Percentiles rank a stretch among this genome's conserved stretches.
These are phyloP conservation scores for Arabis alpina DNA, from an alignment of 345 rosid species.

Conservation along the genomic window DNA sequence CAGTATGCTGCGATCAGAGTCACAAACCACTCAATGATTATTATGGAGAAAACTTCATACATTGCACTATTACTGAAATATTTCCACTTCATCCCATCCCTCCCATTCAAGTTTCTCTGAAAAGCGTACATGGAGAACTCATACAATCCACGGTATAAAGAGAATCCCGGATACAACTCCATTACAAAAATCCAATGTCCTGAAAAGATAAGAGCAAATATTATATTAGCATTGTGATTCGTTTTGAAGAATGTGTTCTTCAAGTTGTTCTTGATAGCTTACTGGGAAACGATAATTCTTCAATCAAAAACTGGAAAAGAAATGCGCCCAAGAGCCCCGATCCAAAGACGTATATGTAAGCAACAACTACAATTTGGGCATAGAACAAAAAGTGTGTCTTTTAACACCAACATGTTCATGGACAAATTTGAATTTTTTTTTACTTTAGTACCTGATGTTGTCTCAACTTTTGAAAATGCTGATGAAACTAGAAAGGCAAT, in stretches of 20 bases:
- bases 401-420: slow-evolving; percentile 12
- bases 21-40: slow-evolving; percentile 71
- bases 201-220: slow-evolving; percentile 39
- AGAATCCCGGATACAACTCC: slow-evolving; percentile 91
- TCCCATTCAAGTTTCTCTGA: slow-evolving; percentile 58
- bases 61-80: slow-evolving; percentile 78
- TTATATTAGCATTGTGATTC: background rate
- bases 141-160: slow-evolving; percentile 89
- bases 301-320: slow-evolving; percentile 65
- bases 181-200: slow-evolving; percentile 73
- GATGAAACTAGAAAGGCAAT: slow-evolving; percentile 76
- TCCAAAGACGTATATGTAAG: slow-evolving; percentile 76
- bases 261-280: slow-evolving; percentile 43
- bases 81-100: slow-evolving; percentile 77
- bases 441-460: slow-evolving; percentile 73
- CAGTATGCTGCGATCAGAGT: slow-evolving; percentile 74
- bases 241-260: background rate
- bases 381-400: slow-evolving; percentile 2
- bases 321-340: slow-evolving; percentile 82
- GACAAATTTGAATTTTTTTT: background rate
- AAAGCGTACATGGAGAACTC: slow-evolving; percentile 74
- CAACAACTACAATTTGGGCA: slow-evolving; percentile 54
- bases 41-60: slow-evolving; percentile 70
- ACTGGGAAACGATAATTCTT: slow-evolving; percentile 84
- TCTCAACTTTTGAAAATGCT: slow-evolving; percentile 72